Percentiles rank a stretch among this genome's conserved stretches.
phyloP scores from a whole-genome alignment of 2,329 filamentous ascomycete genomes.

The Biscogniauxia marginata region DNA sequence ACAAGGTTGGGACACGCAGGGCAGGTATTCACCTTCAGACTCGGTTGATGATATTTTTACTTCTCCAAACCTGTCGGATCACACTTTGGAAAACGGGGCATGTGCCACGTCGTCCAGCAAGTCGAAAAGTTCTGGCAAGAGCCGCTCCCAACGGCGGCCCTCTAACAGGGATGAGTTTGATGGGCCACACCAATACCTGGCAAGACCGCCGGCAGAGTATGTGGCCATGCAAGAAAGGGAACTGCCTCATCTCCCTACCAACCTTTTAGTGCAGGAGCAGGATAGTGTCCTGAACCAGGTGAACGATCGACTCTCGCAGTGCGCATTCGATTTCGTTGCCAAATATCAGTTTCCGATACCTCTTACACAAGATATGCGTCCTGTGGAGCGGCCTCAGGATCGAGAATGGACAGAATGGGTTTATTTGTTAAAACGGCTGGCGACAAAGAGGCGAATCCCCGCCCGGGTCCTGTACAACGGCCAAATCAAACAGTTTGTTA shows the following conservation, averaged over 20 bases:
- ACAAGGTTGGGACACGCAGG: slow-evolving; percentile 48
- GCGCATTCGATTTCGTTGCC: slow-evolving; percentile 86
- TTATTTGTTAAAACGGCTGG: slow-evolving; percentile 79
- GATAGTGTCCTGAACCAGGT: slow-evolving; percentile 76
- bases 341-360: slow-evolving; percentile 91
- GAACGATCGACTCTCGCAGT: slow-evolving; percentile 81
- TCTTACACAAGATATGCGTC: slow-evolving; percentile 77
- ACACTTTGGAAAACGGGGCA: slow-evolving; percentile 52
- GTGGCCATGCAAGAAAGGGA: slow-evolving; percentile 77
- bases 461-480: slow-evolving; percentile 82
- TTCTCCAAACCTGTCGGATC: slow-evolving; percentile 60
- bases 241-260: slow-evolving; percentile 77
- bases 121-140: slow-evolving; percentile 47
- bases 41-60: slow-evolving; percentile 58
- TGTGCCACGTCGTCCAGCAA: slow-evolving; percentile 43
- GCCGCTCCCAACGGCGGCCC: slow-evolving; percentile 62
- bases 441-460: slow-evolving; percentile 82
- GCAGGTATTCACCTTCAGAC: slow-evolving; percentile 55
- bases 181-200: slow-evolving; percentile 79
- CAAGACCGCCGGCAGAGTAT: slow-evolving; percentile 67
- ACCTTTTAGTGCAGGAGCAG: slow-evolving; percentile 80
- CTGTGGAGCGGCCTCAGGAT: slow-evolving; percentile 39
- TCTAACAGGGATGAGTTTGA: slow-evolving; percentile 89
- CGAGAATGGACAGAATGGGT: slow-evolving; percentile 89
- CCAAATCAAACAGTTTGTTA: slow-evolving; percentile 89